Base-by-base conservation (phyloP, 2,329 filamentous ascomycete species). In the Lizonia empirigonia region DNA sequence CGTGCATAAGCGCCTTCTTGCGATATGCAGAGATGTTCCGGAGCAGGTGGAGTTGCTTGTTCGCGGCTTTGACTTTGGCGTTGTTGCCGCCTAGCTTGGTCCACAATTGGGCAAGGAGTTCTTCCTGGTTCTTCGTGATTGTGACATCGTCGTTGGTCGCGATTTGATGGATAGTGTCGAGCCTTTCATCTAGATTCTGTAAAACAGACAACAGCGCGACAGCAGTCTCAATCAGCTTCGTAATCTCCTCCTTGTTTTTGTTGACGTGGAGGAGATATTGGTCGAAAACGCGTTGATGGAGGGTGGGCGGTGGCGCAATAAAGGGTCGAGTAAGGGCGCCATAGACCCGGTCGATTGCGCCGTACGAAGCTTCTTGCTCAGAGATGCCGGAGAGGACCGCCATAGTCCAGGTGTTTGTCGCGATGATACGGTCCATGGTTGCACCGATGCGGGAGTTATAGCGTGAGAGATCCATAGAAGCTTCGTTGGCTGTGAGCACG, bases 381-480 rank as follows among this genome's bases (percentile, higher is more conserved):
- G 77, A 77, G n/a, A 90, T 77, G 7, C 82, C 82, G 60, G 87
- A 82, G 37, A 91, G 81, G 36, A 87, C 85, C 13, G 85, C 80
- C 38, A 86, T 81, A 0, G 89, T 92, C 87, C 87, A 91, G 46
- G 83, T 82, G 64, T 90, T 91, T 48, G 88, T 90, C 55, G 80
- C 82, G 52, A 92, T 85, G 40, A 92, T 85, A 27, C 83, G 83
- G 64, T 93, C 89, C 27, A 92, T 85, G 1, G 87, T 85, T 9
- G 84, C 81, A 4, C 88, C 88, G 58, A 92, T 86, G 60, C 88
- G 86, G 0, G 83, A 85, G 73, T 92, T 92, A 79, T 92, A 94
- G 50, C 80, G 82, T 54, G 87, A 85, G 4, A 94, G 78, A 48
- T 89, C 85, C 35, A 80, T 78, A 4, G 87, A 84, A 1, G 87